phyloP scores from a whole-genome alignment of 352 stramenopile genomes.

The Stramenopiles sp. region DNA sequence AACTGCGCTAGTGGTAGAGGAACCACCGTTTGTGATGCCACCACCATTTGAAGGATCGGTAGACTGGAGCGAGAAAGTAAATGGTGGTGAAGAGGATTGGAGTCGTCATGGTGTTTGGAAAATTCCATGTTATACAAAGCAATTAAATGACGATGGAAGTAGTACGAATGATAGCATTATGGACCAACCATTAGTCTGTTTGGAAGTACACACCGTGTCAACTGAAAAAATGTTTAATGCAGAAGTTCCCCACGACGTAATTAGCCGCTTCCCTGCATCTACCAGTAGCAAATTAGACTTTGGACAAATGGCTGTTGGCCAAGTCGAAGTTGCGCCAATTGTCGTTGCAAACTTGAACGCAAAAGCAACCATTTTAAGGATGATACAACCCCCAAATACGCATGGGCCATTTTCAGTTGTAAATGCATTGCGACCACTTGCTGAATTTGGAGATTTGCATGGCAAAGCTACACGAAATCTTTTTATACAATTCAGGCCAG shows the following conservation, averaged over 20 bases:
- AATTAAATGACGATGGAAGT: slow-evolving; percentile 6
- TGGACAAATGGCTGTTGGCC: slow-evolving; percentile 56
- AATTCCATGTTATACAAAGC: slow-evolving; percentile 37
- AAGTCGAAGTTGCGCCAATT: too few species aligned
- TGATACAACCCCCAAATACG: slow-evolving; percentile 49
- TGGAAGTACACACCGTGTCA: slow-evolving; percentile 41
- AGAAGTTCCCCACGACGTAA: too few species aligned
- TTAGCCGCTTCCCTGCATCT: too few species aligned
- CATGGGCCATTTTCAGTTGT: slow-evolving; percentile 53
- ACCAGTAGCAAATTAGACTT: slow-evolving; percentile 40
- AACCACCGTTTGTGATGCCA: too few species aligned
- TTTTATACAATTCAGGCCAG: too few species aligned
- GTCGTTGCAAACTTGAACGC: too few species aligned
- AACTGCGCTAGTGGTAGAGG: too few species aligned
- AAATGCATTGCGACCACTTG: slow-evolving; percentile 37
- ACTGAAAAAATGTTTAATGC: slow-evolving; percentile 34
- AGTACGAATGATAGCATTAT: too few species aligned
- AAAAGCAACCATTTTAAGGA: too few species aligned
- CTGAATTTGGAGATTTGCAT: slow-evolving; percentile 15
- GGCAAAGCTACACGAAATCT: too few species aligned
- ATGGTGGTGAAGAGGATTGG: slow-evolving; percentile 32
- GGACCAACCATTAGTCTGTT: slow-evolving; percentile 26
- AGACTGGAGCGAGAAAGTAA: too few species aligned
- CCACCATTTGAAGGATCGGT: too few species aligned
- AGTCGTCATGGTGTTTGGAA: slow-evolving; percentile 50